Evolutionary conservation across 1,284 basidiomycete genomes (phyloP).

Genomic region (Hemileia vastatrix): DNA sequence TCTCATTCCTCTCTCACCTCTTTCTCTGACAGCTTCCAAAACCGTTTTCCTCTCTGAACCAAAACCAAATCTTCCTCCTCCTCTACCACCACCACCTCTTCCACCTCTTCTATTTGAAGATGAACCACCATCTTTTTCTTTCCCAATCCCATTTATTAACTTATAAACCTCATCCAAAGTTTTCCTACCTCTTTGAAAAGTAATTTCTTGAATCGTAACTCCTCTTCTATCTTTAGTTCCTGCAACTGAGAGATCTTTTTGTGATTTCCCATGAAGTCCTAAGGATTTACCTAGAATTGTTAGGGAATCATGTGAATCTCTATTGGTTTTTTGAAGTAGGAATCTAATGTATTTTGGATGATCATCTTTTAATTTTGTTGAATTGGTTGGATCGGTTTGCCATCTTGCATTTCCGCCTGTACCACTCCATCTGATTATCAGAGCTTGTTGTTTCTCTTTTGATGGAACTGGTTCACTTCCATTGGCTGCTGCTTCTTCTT

Average conservation of each 20-base stretch:
- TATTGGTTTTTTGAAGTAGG: conserved; percentile 91
- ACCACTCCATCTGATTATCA: too few species aligned
- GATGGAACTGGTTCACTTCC: conserved; percentile 7
- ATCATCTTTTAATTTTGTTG: conserved; percentile 4
- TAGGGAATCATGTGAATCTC: conserved; percentile 92
- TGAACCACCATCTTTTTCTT: too few species aligned
- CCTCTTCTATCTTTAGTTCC: conserved; percentile 99
- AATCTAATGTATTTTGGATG: conserved; percentile 76
- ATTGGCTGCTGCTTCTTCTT: not conserved
- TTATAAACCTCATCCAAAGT: conserved; percentile 62
- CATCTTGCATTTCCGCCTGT: too few species aligned
- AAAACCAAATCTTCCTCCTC: too few species aligned
- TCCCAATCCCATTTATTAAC: conserved; percentile 5
- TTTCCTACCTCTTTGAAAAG: conserved; percentile 62
- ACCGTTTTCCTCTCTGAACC: too few species aligned
- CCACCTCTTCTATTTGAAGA: too few species aligned
- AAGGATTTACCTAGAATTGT: too few species aligned
- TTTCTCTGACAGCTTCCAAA: too few species aligned
- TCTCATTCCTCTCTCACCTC: conserved; percentile 81
- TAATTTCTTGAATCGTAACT: conserved; percentile 86
- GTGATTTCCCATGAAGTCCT: too few species aligned
- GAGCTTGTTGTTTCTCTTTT: too few species aligned
- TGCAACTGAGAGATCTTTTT: conserved; percentile 70
- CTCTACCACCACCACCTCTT: too few species aligned
- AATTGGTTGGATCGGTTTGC: too few species aligned